Percentiles rank a stretch among this genome's conserved stretches.
Conservation (phyloP, 306 rosid species). For the Malus sieversii region DNA sequence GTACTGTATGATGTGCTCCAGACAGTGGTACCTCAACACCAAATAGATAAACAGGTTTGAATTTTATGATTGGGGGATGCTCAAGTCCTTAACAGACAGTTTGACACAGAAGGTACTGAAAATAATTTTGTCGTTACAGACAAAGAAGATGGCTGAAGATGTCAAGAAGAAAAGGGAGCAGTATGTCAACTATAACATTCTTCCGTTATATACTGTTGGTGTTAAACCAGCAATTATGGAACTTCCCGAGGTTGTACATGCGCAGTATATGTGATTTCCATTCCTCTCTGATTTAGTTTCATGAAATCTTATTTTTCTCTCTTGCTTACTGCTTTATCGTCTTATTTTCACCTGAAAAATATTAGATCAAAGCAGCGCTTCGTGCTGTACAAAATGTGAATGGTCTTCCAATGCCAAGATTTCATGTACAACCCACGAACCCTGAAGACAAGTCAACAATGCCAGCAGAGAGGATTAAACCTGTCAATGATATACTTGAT, state of each 20-base stretch:
- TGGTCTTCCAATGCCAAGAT: slow-evolving; percentile 66
- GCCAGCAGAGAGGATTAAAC: slow-evolving; percentile 44
- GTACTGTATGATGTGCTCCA: slow-evolving; percentile 74
- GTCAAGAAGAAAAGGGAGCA: slow-evolving; percentile 57
- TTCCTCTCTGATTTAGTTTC: not conserved
- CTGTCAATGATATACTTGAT: slow-evolving; percentile 79
- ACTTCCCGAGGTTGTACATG: slow-evolving; percentile 66
- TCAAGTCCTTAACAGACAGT: slow-evolving; percentile 3
- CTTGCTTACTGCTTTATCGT: not conserved
- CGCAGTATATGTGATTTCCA: not conserved
- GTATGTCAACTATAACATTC: slow-evolving; percentile 73
- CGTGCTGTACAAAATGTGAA: slow-evolving; percentile 51
- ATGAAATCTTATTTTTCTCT: not conserved
- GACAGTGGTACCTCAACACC: slow-evolving; percentile 33
- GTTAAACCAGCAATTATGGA: slow-evolving; percentile 86
- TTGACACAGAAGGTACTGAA: slow-evolving; percentile 8
- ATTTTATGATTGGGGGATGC: slow-evolving; percentile 13
- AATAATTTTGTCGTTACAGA: slow-evolving; percentile 40
- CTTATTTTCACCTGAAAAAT: slow-evolving; percentile 5
- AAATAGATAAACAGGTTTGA: slow-evolving; percentile 51
- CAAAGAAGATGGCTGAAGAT: slow-evolving; percentile 51
- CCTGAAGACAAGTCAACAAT: slow-evolving; percentile 29
- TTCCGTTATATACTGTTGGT: slow-evolving; percentile 77
- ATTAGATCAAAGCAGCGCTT: slow-evolving; percentile 74
- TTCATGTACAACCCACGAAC: slow-evolving; percentile 26